phyloP scores from a whole-genome alignment of 371 early-diverging fungal genomes.

The Catenaria anguillulae region DNA sequence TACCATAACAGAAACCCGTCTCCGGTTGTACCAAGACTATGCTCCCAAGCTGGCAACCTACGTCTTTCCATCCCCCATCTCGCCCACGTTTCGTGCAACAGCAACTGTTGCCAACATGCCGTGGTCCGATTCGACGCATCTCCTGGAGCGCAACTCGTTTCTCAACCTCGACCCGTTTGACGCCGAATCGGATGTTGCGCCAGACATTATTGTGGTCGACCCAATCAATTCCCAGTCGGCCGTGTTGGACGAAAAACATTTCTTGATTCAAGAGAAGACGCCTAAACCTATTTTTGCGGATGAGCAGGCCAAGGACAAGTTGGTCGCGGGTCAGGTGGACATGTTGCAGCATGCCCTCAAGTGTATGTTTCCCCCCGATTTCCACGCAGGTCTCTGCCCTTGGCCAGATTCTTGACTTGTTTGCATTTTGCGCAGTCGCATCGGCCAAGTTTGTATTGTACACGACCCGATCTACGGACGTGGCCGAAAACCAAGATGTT shows the following conservation, averaged over 20 bases:
- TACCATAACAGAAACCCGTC: too few species aligned
- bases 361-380: neutral
- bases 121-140: too few species aligned
- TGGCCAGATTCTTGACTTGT: too few species aligned
- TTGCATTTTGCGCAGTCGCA: neutral
- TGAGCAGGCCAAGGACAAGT: neutral
- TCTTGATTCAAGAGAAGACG: neutral
- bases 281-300: too few species aligned
- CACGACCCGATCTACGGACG: neutral
- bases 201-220: neutral
- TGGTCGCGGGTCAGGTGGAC: neutral
- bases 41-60: too few species aligned
- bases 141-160: too few species aligned
- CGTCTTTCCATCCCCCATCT: too few species aligned
- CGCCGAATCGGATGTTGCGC: neutral
- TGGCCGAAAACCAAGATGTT: neutral
- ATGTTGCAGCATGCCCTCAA: neutral
- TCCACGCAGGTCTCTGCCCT: too few species aligned
- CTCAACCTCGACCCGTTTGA: neutral
- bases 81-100: too few species aligned
- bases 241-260: neutral
- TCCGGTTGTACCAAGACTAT: too few species aligned
- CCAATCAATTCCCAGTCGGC: neutral
- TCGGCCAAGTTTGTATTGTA: neutral
- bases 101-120: too few species aligned